Evolutionary conservation across 352 stramenopile genomes (phyloP).

Genomic region (Elongisporangium anandrum): DNA sequence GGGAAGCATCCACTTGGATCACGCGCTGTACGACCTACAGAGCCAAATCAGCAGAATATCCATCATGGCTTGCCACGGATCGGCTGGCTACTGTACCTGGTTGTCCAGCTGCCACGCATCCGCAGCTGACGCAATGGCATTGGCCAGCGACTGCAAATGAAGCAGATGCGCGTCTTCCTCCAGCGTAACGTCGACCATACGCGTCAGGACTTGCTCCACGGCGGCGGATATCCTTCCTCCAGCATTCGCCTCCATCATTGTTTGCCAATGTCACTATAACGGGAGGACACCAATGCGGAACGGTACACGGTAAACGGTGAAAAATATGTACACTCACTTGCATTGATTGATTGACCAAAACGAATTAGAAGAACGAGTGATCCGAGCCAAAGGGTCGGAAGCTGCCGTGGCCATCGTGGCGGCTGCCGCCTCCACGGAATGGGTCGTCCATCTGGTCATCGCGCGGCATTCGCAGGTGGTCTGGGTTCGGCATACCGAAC

Average conservation of each 20-base stretch:
- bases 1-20: background rate
- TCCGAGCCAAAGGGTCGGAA: conserved; percentile 57
- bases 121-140: background rate
- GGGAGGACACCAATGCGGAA: background rate
- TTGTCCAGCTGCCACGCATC: background rate
- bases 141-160: background rate
- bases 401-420: conserved; percentile 11
- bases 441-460: conserved; percentile 55
- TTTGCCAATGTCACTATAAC: background rate
- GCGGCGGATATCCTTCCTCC: background rate
- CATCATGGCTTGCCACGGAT: background rate
- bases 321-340: background rate
- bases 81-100: background rate
- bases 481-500: conserved; percentile 73
- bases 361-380: conserved; percentile 55
- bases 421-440: conserved; percentile 30
- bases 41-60: background rate
- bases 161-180: background rate
- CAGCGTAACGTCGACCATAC: background rate
- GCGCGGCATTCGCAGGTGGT: conserved; percentile 75
- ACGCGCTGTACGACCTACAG: background rate
- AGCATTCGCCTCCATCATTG: background rate
- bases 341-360: background rate
- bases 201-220: background rate
- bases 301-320: background rate